Evolutionary conservation across 2,329 filamentous ascomycete genomes (phyloP), one percentile per base, ranked within the genome.

Genomic region (Monosporascus sp.): DNA sequence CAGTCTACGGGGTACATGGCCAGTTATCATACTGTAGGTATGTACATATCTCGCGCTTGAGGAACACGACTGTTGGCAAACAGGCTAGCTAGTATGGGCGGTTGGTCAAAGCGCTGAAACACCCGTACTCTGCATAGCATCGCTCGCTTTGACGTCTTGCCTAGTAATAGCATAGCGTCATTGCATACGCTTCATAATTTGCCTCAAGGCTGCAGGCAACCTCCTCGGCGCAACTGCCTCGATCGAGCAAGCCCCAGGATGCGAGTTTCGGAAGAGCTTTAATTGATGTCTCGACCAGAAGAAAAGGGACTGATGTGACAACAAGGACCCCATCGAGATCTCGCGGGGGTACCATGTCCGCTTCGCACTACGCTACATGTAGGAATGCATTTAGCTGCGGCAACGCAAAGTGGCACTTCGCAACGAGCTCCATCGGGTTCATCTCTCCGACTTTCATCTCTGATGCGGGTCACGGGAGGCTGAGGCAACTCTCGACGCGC

Each of bases 141-240:
- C 20, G 41, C 6, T 44, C 41, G 41, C 41, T 44, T 44, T 44
- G 41, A 44, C 41, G 5, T 44, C 41, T 25, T 46, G 20, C 43
- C 43, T 31, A 51, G 51, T 54, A 49, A 49, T 35, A 38, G 43
- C 27, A 46, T 49, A 35, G 52, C 22, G 31, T 38, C 22, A 35
- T 45, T 48, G n/a, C 18, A 41, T 48, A 50, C 51, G 53, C 48
- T 48, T 53, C 49, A 57, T 51, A 48, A 53, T 48, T 47, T 54
- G 49, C 49, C 52, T 54, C 54, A 15, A 55, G 48, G 55, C 54
- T 55, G 49, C 50, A 55, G 52, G 49, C 47, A 52, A 39, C 55
- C 48, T 51, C 27, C 37, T 48, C 43, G 25, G 43, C 43, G 22
- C 14, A 31, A 24, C 43, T 46, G 22, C 43, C 43, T 24, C 22